Base-by-base conservation (phyloP, 495 filamentous ascomycete species). In the Penicillium ochrochloron region DNA sequence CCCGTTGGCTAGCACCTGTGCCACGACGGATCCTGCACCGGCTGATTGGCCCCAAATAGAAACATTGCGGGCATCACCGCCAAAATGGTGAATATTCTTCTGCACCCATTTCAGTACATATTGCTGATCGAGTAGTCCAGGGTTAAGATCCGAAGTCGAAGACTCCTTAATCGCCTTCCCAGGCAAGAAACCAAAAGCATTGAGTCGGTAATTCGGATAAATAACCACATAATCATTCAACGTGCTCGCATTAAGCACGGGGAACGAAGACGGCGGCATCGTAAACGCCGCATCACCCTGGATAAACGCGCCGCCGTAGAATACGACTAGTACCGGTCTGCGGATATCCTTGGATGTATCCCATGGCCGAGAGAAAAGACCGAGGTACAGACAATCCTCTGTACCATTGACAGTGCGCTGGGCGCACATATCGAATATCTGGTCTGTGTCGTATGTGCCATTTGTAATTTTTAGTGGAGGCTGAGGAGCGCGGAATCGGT, bases 241-340 rank as follows among this genome's bases (percentile, higher is more conserved):
- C 2, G 66, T 66, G 21, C 75, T 81, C 14, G 73, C 79, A 64
- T 85, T 84, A 42, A 89, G 73, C 34, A 88, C 75, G 1, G 85
- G 87, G 66, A 85, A 89, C 9, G 76, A 79, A 9, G 83, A 75
- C 6, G 86, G 84, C 1, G 86, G 85, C 14, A 88, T 73, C 5
- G 66, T 73, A 67, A 88, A 83, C 0, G 75, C 80, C 0, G 82
- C 85, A 33, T 75, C 73, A 23, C 86, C 86, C 72, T 87, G 76
- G 50, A 90, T 86, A 70, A 87, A 89, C 0, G 75, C 86, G 1
- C 88, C 88, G 21, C 86, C 87, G 65, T 87, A 87, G 64, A 88
- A 89, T 27, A 80, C 81, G 4, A 87, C 81, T 2, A 88, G 72
- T 0, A 89, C 87, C 0, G 87, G 87, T 17, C 85, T 75, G 34